Base-by-base conservation (phyloP, 83 land plant species). In the Picea abies region DNA sequence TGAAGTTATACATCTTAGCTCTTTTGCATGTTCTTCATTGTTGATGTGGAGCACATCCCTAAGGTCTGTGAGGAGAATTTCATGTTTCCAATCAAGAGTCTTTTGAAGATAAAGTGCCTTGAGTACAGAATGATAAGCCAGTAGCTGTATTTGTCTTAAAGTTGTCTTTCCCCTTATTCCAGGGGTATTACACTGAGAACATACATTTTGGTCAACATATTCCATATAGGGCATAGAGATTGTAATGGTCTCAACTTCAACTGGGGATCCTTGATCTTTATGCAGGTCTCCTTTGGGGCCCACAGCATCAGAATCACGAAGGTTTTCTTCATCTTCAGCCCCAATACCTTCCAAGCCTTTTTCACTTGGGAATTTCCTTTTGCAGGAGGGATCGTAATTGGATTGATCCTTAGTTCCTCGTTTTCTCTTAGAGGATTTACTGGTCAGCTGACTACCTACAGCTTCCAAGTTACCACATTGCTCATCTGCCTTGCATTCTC, bases 41-140 rank as follows among this genome's bases (percentile, higher is more conserved):
- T 41, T 79, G 4, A 79, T 32, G 19, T 61, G 44, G 19, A 79
- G 37, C n/a, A 61, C 80, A 20, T 35, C 20, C 22, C 66, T 3
- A 60, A 79, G 65, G 17, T 79, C 65, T 26, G 80, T 61, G 15
- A 79, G 65, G 35, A 58, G 44, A 26, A 60, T 11, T 61, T 79
- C 37, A 58, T 20, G 41, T 35, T 79, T 79, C 41, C 65, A 79
- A 6, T 0, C 26, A 61, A 25, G 66, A 60, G 4, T 8, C 25
- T 63, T 63, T 56, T 79, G 80, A 20, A 79, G 37, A 61, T 79
- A 79, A 1, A 79, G 23, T 4, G 80, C 80, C 66, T 29, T 29
- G 17, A 79, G 80, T 29, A 79, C 66, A 20, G 65, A 60, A 79
- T 79, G 65, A 79, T 79, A 79, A 60, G 80, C 80, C 56, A 23